Evolutionary conservation across 176 grass and related monocot species (phyloP), one percentile per base, ranked within the genome.

Genomic region (Carex kokanica): DNA sequence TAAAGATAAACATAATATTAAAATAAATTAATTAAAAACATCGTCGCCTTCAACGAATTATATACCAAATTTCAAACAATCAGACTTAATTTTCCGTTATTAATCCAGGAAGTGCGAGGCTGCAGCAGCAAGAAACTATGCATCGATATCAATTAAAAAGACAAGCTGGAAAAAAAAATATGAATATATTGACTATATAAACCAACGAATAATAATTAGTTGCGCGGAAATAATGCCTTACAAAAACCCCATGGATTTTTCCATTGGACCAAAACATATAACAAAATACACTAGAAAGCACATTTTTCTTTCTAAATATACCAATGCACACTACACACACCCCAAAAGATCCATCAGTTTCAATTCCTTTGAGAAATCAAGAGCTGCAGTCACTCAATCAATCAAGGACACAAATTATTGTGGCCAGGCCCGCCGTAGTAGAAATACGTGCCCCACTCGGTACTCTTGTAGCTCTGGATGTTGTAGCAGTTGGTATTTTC

Each of bases 401-500:
- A 49, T 90, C 78, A 90, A 18, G 11, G 85, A 82, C 89, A 90
- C 40, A 62, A 38, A 11, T 81, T 78, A 51, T 83, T 93, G 77
- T 77, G 87, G 9, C 93, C 93, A 0, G 93, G 91, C 0, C 93
- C 93, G 6, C 93, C 93, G 54, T 89, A 97, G 90, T 97, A 97
- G 83, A 97, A 91, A 78, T 93, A 85, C 0, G 87, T 86, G 5
- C 93, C 93, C 93, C 93, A 97, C 0, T 85, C 81, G 0, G 36
- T 40, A 45, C 93, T 90, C 78, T 82, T 84, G 6, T 60, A 88
- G 73, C 91, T 91, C 15, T 61, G 85, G 12, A 98, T 91, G 84
- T 98, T 88, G 73, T 98, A 98, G 89, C 95, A 98, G 0, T 78
- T 90, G 81, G 84, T 77, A 83, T 98, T 71, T 78, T 98, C 92